These are phyloP conservation scores for Phytophthora nicotianae DNA, from an alignment of 352 stramenopile genomes.

Conservation along the genomic window DNA sequence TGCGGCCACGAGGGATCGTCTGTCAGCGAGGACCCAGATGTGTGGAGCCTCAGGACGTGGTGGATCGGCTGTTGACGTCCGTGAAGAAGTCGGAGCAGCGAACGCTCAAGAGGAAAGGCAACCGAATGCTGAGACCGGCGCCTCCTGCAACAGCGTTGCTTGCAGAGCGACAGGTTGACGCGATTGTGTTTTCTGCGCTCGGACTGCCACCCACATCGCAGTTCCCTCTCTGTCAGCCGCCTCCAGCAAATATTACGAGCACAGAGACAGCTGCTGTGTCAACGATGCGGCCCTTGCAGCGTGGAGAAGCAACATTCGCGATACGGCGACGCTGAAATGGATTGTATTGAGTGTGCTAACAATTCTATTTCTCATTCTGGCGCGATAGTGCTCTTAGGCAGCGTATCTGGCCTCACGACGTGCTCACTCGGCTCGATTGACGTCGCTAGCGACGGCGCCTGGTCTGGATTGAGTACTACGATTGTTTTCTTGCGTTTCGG, in stretches of 20 bases:
- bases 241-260: neutral
- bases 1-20: constrained; percentile 33
- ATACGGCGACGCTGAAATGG: constrained; percentile 24
- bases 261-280: constrained; percentile 1
- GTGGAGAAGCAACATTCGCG: constrained; percentile 24
- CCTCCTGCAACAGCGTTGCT: constrained; percentile 2
- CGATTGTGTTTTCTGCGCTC: constrained; percentile 28
- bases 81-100: constrained; percentile 24
- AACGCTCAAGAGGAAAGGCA: constrained; percentile 14
- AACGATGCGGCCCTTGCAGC: constrained; percentile 20
- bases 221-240: constrained; percentile 9
- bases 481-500: constrained; percentile 40
- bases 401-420: neutral
- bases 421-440: constrained; percentile 18
- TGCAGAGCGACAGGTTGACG: constrained; percentile 21
- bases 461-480: constrained; percentile 49
- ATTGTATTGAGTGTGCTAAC: neutral
- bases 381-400: constrained; percentile 17
- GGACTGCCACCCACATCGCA: constrained; percentile 30
- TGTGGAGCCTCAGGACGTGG: constrained; percentile 25
- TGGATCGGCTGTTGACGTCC: constrained; percentile 26
- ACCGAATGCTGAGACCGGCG: constrained; percentile 19
- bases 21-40: constrained; percentile 23
- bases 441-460: constrained; percentile 43
- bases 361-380: constrained; percentile 8